A percentile compares a stretch with the other conserved stretches of the same genome.
phyloP scores from a whole-genome alignment of 495 filamentous ascomycete species.

The Choiromyces venosus region DNA sequence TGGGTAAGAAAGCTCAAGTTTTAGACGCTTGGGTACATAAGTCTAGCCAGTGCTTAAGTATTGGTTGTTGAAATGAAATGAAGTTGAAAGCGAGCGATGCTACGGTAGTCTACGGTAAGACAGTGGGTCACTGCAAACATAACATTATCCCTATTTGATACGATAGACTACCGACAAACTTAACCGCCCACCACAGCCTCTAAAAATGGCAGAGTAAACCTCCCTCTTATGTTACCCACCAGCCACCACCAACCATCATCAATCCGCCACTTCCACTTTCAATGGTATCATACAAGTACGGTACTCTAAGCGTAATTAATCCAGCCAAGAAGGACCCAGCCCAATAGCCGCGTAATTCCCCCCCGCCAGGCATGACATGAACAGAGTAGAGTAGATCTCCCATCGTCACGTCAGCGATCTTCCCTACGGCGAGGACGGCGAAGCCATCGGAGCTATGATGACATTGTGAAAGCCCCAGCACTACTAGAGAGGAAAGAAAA shows the following conservation, averaged over 20 bases:
- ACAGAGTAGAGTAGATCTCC: neutral
- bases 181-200: neutral
- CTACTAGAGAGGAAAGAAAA: neutral
- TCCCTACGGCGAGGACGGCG: neutral
- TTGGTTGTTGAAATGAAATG: too few species aligned
- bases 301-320: neutral
- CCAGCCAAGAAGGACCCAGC: neutral
- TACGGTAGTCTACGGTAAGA: too few species aligned
- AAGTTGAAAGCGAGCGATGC: too few species aligned
- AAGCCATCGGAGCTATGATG: neutral
- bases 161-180: neutral
- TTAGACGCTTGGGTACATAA: too few species aligned
- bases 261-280: neutral
- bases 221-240: neutral
- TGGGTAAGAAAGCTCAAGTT: too few species aligned
- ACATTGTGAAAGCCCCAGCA: neutral
- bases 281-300: too few species aligned
- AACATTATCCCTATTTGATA: too few species aligned
- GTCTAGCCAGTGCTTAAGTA: too few species aligned
- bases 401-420: neutral
- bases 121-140: too few species aligned
- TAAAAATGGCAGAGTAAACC: neutral
- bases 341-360: neutral
- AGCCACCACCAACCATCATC: neutral
- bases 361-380: too few species aligned